phyloP scores from a whole-genome alignment of 805 yeast species.

The Starmerella floricola region DNA sequence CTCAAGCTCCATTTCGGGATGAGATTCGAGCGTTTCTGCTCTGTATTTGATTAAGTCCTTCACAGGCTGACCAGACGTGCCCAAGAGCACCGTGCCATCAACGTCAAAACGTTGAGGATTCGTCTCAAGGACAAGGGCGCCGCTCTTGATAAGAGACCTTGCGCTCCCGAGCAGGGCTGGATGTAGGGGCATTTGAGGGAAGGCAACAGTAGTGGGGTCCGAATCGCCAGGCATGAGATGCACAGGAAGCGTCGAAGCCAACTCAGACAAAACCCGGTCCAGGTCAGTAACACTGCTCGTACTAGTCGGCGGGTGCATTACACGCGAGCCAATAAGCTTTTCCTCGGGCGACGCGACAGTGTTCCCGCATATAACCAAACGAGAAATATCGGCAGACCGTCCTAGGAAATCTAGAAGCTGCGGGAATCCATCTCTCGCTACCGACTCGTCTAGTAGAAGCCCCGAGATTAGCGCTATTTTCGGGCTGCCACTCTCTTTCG shows the following conservation, averaged over 20 bases:
- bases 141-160: slow-evolving; percentile 32
- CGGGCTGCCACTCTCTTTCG: slow-evolving; percentile 12
- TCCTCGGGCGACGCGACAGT: slow-evolving; percentile 34
- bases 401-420: slow-evolving; percentile 57
- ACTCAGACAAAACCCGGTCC: slow-evolving; percentile 45
- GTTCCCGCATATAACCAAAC: slow-evolving; percentile 63
- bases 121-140: slow-evolving; percentile 37
- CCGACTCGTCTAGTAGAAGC: slow-evolving; percentile 39
- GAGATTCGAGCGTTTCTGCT: background rate
- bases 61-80: slow-evolving; percentile 76
- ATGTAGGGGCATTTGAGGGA: slow-evolving; percentile 90
- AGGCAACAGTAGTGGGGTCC: slow-evolving; percentile 72
- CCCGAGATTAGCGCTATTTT: slow-evolving; percentile 70
- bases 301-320: slow-evolving; percentile 14
- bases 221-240: slow-evolving; percentile 70
- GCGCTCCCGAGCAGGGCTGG: slow-evolving; percentile 49
- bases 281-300: slow-evolving; percentile 28
- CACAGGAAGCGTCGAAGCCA: slow-evolving; percentile 52
- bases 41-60: slow-evolving; percentile 63
- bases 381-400: slow-evolving; percentile 40
- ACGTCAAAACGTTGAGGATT: slow-evolving; percentile 57
- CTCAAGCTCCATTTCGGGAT: slow-evolving; percentile 30
- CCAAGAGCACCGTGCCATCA: slow-evolving; percentile 46
- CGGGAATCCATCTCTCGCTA: slow-evolving; percentile 29
- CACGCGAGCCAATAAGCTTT: slow-evolving; percentile 20